These are phyloP conservation scores for Astrocystis sublimbata DNA, from an alignment of 495 filamentous ascomycete genomes.

Conservation along the genomic window DNA sequence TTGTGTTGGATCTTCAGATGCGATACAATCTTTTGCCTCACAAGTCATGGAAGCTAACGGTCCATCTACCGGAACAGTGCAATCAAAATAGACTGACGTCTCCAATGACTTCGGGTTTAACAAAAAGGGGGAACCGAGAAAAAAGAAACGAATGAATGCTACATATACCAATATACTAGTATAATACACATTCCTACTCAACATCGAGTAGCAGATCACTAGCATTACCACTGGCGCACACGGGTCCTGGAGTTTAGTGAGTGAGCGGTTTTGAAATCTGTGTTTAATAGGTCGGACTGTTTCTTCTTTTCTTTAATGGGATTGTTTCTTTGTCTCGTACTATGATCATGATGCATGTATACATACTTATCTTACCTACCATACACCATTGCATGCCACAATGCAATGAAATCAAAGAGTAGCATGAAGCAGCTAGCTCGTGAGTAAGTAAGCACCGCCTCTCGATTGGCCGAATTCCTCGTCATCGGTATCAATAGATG, in stretches of 20 bases:
- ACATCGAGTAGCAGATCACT: background rate
- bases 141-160: background rate
- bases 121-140: too few species aligned
- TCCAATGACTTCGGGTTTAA: too few species aligned
- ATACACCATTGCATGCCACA: background rate
- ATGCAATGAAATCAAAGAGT: background rate
- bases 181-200: slow-evolving; percentile 21
- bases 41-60: slow-evolving; percentile 2
- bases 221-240: background rate
- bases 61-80: slow-evolving; percentile 25
- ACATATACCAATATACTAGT: slow-evolving; percentile 1
- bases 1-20: too few species aligned
- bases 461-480: background rate
- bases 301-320: background rate
- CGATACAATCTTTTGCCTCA: background rate
- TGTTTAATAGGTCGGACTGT: background rate
- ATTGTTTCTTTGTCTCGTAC: too few species aligned
- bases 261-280: background rate
- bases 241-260: background rate
- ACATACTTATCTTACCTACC: too few species aligned
- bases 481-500: background rate
- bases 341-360: too few species aligned
- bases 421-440: too few species aligned
- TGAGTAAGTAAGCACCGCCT: too few species aligned
- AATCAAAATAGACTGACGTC: slow-evolving; percentile 33